Evolutionary conservation across 176 grass and related monocot species (phyloP), one percentile per base, ranked within the genome.

Genomic region (Calamus simplicifolius): DNA sequence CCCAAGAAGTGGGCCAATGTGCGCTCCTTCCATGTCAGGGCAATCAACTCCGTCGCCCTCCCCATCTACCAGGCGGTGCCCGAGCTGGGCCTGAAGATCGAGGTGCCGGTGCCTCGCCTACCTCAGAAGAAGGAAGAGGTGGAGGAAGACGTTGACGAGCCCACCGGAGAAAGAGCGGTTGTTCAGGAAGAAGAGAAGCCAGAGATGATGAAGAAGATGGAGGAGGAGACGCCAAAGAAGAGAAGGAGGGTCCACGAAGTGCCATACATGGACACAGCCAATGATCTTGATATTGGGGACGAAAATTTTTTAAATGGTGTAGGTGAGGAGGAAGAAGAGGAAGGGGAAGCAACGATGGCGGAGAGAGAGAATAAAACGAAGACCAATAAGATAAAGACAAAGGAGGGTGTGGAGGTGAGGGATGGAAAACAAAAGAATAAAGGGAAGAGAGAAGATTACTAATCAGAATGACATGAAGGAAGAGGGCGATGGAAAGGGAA

Each of bases 1-100:
- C 92, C 92, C 0, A 97, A 88, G 74, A 90, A 87, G 38, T 97
- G 87, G 83, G 80, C 49, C 0, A 97, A 91, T 7, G 72, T 97
- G 27, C 75, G 87, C 56, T 82, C 92, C 1, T 25, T 94, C 17
- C 84, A 85, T 64, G 18, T 94, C 21, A 94, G 73, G 81, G 77
- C 84, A 0, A 61, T 84, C 15, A 77, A 80, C 61, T 94, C 89
- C 0, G 77, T 87, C 10, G 77, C 89, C 0, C 59, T 98, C 23
- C 93, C 93, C 4, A 76, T 98, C 51, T 89, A 92, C 59, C 93
- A 92, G 70, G 69, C 30, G 8, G 59, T 98, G 18, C 87, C 93
- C 0, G 73, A 98, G 30, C 50, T 78, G 30, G 84, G 84, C 5
- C 73, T 98, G 62, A 98, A 92, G 72, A 98, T 98, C 31, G 78